phyloP scores from a whole-genome alignment of 1,284 basidiomycete species.

The Veloporphyrellus conicus region DNA sequence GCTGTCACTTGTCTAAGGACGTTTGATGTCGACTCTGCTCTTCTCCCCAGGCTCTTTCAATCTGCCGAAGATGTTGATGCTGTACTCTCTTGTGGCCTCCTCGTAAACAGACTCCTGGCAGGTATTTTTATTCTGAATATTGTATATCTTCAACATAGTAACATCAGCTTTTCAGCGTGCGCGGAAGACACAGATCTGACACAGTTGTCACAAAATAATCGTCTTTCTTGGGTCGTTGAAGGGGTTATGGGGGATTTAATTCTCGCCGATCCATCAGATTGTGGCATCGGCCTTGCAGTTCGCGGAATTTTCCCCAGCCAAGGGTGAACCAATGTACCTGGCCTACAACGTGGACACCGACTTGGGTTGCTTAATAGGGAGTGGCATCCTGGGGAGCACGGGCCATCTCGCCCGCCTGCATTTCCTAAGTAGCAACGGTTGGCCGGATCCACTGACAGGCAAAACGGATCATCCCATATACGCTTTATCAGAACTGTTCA shows the following conservation, averaged over 20 bases:
- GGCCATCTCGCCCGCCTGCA: conserved; percentile 41
- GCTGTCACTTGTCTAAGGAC: background rate
- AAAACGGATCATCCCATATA: too few relatives aligned
- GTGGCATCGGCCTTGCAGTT: conserved; percentile 36
- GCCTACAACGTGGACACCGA: conserved; percentile 38
- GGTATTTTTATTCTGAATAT: too few relatives aligned
- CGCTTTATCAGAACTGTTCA: too few relatives aligned
- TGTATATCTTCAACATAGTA: background rate
- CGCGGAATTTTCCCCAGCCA: conserved; percentile 26
- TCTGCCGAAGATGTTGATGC: background rate
- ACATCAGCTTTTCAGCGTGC: background rate
- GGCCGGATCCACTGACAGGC: conserved; percentile 27
- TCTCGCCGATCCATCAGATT: background rate
- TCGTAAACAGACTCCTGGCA: too few relatives aligned
- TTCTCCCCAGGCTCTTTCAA: background rate
- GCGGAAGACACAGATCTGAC: too few relatives aligned
- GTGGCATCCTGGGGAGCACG: conserved; percentile 28
- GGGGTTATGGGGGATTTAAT: conserved; percentile 10
- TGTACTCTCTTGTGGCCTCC: background rate
- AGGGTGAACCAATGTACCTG: conserved; percentile 3
- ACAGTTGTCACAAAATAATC: conserved; percentile 17
- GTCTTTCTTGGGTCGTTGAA: conserved; percentile 29
- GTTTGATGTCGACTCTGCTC: background rate
- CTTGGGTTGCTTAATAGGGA: conserved; percentile 36
- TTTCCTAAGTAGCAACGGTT: conserved; percentile 13